Base-by-base conservation (phyloP, 2,329 filamentous ascomycete species). In the Calonectria ilicicola region DNA sequence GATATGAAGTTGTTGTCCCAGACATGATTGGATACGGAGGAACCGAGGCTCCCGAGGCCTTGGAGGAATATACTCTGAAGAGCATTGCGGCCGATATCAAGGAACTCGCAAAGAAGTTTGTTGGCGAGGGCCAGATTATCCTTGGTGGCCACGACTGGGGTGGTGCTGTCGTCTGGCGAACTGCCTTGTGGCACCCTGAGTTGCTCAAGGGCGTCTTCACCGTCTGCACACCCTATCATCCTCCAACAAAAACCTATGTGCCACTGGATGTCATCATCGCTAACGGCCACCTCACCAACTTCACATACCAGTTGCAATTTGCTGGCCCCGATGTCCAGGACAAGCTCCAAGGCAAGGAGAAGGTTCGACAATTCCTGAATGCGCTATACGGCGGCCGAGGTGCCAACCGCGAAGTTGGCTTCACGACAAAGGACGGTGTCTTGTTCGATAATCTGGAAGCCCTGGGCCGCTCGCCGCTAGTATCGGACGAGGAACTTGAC, bases 61-160 rank as follows among this genome's bases (percentile, higher is more conserved):
- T 92, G 3, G 84, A 85, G 62, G 86, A 90, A 68, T 98, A 96
- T 85, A 91, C 90, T 27, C 87, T 91, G 81, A 97, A 95, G 86
- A 91, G 89, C 75, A 90, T 94, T 72, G 89, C 93, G 21, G 90
- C 92, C 67, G 95, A 98, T 80, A 89, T 98, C 76, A 92, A 91
- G 26, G 92, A 91, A 73, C 88, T 98, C 27, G 91, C 93, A 8
- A 86, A 85, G 72, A 88, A 92, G 74, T 84, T 87, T 67, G 84
- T 85, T 32, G 84, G 86, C 66, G 66, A 86, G 83, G 49, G 81
- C 10, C 85, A 85, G 69, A 93, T 98, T 80, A 92, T 98, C 69
- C 89, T 98, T 17, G 95, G 95, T 62, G 96, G 95, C 9, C 96
- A 98, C 85, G 96, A 98, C 84, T 98, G 96, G 94, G 96, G 96